A percentile compares a stretch with the other conserved stretches of the same genome.
These are phyloP conservation scores for Ambispora gerdemannii DNA, from an alignment of 192 early-diverging fungal genomes.

Conservation along the genomic window DNA sequence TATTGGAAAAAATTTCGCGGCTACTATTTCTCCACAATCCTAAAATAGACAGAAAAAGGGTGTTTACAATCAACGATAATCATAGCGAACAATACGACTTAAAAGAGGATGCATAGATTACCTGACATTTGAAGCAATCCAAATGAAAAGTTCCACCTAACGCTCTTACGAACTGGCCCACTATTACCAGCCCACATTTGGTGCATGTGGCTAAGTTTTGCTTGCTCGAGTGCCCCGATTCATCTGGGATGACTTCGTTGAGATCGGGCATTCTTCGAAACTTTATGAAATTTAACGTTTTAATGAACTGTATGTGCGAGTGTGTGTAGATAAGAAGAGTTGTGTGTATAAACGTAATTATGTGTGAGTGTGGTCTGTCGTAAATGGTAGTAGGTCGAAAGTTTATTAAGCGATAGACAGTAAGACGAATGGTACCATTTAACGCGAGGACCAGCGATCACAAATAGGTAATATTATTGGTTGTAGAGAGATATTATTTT, in stretches of 20 bases:
- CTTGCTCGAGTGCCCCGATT: constrained; percentile 2
- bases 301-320: too few species aligned
- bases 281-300: not conserved
- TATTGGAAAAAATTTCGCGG: constrained; percentile 83
- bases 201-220: constrained; percentile 48
- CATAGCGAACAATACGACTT: not conserved
- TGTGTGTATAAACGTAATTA: too few species aligned
- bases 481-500: too few species aligned
- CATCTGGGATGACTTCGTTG: constrained; percentile 2
- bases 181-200: constrained; percentile 67
- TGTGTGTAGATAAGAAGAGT: too few species aligned
- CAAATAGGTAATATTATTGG: not conserved
- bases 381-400: too few species aligned
- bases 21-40: constrained; percentile 77
- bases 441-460: not conserved
- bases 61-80: constrained; percentile 38
- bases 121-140: constrained; percentile 93
- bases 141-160: constrained; percentile 81
- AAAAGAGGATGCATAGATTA: constrained; percentile 50
- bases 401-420: not conserved
- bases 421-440: not conserved
- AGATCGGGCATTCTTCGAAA: constrained; percentile 19
- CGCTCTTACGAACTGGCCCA: constrained; percentile 90
- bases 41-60: constrained; percentile 30
- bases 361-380: too few species aligned